Evolutionary conservation across 1,284 basidiomycete genomes (phyloP), one percentile per base, ranked within the genome.

Genomic region (Tilletia indica): DNA sequence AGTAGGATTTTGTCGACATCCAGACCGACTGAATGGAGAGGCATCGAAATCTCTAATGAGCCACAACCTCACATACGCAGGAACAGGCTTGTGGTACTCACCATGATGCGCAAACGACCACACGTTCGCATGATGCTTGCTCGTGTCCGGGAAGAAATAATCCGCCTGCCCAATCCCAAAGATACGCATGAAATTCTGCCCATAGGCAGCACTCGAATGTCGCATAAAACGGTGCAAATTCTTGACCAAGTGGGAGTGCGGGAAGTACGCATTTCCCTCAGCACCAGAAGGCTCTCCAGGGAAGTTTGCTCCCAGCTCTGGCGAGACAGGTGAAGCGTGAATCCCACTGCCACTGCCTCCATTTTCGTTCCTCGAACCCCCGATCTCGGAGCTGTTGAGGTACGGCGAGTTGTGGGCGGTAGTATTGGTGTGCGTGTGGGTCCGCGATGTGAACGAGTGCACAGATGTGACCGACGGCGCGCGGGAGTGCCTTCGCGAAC

Each of bases 191-290:
- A 87, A 87, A 70, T 77, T 83, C 74, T 79, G 78, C 21, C 80
- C 80, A 63, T 81, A 81, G 1, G 79, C 74, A 6, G 80, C 80
- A n/a, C 77, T 79, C 2, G 80, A 77, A 76, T 86, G 87, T 21
- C 86, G 80, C 83, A 87, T 86, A 74, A 87, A 88, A 3, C 84
- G 81, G 70, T 86, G 85, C 58, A 88, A 81, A 71, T 88, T 88
- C 66, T 79, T 78, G 56, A 87, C 83, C 19, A 87, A 76, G 51
- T 85, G 84, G 19, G 84, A 82, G 42, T 82, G 81, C 0, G 87
- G 87, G 72, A 86, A 87, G 16, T 85, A 63, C 4, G 38, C 58
- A 34, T 63, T 63, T 6, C 58, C 58, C 25, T 39, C 58, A 25
- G 77, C 68, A 0, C 71, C 61, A n/a, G 51, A 6, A 25, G 51